These are phyloP conservation scores for Postia placenta DNA, from an alignment of 768 basidiomycete genomes.

Conservation along the genomic window DNA sequence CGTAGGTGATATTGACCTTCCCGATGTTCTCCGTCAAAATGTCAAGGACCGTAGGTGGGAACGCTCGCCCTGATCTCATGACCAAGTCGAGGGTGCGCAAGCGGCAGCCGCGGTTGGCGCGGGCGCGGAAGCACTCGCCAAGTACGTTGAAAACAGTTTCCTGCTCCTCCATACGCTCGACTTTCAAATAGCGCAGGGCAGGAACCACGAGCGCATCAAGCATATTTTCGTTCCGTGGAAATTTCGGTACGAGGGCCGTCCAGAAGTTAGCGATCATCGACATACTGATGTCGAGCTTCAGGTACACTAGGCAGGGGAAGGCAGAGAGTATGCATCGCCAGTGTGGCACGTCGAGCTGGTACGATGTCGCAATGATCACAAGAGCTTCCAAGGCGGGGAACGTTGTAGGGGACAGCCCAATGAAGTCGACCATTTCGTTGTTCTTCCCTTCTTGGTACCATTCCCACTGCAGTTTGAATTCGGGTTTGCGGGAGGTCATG, in stretches of 20 bases:
- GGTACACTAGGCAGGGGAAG: not conserved
- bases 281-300: slow-evolving; percentile 1
- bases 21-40: not conserved
- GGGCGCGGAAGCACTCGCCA: not conserved
- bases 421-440: not conserved
- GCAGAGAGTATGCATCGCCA: not conserved
- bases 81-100: not conserved
- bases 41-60: not conserved
- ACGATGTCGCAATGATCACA: not conserved
- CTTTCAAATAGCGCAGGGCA: not conserved
- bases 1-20: not conserved
- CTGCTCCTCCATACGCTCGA: not conserved
- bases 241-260: not conserved
- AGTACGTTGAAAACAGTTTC: not conserved
- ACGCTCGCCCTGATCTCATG: not conserved
- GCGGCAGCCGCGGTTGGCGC: not conserved
- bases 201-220: not conserved
- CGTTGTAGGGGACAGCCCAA: not conserved
- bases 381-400: not conserved
- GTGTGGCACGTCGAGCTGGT: not conserved
- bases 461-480: slow-evolving; percentile 1
- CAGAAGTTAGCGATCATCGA: not conserved
- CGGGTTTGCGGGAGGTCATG: not conserved
- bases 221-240: not conserved
- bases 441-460: slow-evolving; percentile 1